Percentiles rank a stretch among this genome's conserved stretches.
Evolutionary conservation across 352 stramenopile species (phyloP).

Genomic region (Phytophthora hybrid): DNA sequence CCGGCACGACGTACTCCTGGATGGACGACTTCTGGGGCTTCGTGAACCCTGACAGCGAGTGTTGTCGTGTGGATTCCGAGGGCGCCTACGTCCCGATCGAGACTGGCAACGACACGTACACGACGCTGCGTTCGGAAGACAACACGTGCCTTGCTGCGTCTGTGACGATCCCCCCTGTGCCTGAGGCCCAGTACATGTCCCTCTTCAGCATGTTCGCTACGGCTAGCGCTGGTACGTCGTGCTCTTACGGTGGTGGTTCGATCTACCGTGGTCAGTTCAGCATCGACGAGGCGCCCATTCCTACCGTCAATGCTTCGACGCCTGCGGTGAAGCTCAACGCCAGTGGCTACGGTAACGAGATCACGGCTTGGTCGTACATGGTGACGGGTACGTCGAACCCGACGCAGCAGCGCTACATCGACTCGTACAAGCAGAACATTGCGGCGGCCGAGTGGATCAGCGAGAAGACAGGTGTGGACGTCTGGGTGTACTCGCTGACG

Average conservation of each 20-base stretch:
- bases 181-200: slow-evolving; percentile 66
- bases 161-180: slow-evolving; percentile 48
- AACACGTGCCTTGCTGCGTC: slow-evolving; percentile 42
- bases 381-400: slow-evolving; percentile 61
- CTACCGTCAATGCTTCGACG: slow-evolving; percentile 52
- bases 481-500: slow-evolving; percentile 67
- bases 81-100: slow-evolving; percentile 59
- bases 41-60: slow-evolving; percentile 66
- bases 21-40: slow-evolving; percentile 79
- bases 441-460: slow-evolving; percentile 62
- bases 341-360: slow-evolving; percentile 52
- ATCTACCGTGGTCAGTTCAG: slow-evolving; percentile 75
- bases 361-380: slow-evolving; percentile 79
- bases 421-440: slow-evolving; percentile 68
- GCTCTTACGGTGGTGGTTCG: slow-evolving; percentile 73
- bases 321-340: slow-evolving; percentile 61
- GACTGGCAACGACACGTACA: slow-evolving; percentile 58
- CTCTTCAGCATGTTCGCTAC: slow-evolving; percentile 81
- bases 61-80: slow-evolving; percentile 58
- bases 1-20: slow-evolving; percentile 70
- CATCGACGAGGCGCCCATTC: slow-evolving; percentile 63
- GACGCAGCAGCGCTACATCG: slow-evolving; percentile 65
- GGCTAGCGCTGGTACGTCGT: slow-evolving; percentile 64
- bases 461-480: slow-evolving; percentile 61
- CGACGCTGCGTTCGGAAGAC: slow-evolving; percentile 38